These are phyloP conservation scores for Colletotrichum horii DNA, from an alignment of 2,329 filamentous ascomycete genomes.

Conservation along the genomic window DNA sequence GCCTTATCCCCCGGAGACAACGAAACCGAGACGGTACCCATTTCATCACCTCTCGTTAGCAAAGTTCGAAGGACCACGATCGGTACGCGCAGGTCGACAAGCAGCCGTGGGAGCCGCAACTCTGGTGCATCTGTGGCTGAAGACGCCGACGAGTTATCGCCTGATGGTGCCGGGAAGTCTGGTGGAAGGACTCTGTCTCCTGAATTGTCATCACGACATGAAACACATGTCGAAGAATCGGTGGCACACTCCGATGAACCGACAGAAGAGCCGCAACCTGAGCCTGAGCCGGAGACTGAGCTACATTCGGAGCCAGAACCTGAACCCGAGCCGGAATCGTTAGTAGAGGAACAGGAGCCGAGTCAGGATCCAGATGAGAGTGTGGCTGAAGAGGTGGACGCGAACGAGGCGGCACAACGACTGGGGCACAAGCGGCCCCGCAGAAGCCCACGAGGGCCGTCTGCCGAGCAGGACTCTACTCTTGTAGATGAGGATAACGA, in stretches of 20 bases:
- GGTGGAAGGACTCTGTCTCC: background rate
- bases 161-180: conserved; percentile 24
- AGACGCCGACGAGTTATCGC: conserved; percentile 37
- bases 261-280: background rate
- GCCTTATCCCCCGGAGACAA: conserved; percentile 36
- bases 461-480: conserved; percentile 46
- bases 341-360: background rate
- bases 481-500: conserved; percentile 31
- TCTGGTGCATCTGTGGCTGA: conserved; percentile 24
- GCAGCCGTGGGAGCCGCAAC: conserved; percentile 25
- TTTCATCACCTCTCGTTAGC: conserved; percentile 48
- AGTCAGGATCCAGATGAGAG: conserved; percentile 11
- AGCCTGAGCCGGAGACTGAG: background rate
- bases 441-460: conserved; percentile 38
- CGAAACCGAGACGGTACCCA: conserved; percentile 28
- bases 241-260: background rate
- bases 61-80: conserved; percentile 43
- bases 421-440: conserved; percentile 50
- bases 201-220: conserved; percentile 9
- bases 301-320: background rate
- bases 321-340: background rate
- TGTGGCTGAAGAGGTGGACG: conserved; percentile 50
- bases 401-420: conserved; percentile 43
- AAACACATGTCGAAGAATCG: background rate
- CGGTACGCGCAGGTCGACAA: conserved; percentile 35